A percentile compares a stretch with the other conserved stretches of the same genome.
Conservation (phyloP, 345 rosid species). For the Pistacia vera region DNA sequence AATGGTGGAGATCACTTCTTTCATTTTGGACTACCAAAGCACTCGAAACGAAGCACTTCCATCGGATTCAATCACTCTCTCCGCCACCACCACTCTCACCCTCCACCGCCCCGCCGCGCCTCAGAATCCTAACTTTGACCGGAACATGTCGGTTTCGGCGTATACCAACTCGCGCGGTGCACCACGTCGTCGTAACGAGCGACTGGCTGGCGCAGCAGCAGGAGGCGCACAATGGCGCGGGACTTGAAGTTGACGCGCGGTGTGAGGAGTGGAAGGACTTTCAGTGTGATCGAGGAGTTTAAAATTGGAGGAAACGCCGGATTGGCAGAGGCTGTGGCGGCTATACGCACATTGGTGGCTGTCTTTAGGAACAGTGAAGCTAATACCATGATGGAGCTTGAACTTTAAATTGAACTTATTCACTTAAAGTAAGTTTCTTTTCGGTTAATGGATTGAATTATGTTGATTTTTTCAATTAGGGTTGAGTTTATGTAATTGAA, state of each 20-base stretch:
- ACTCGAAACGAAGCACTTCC: slow-evolving; percentile 31
- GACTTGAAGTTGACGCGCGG: neutral
- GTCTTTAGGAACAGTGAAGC: slow-evolving; percentile 81
- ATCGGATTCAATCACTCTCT: slow-evolving; percentile 39
- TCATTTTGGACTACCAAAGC: slow-evolving; percentile 58
- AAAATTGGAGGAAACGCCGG: slow-evolving; percentile 92
- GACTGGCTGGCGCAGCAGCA: slow-evolving; percentile 94
- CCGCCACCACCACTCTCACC: slow-evolving; percentile 42
- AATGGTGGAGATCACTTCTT: slow-evolving; percentile 88
- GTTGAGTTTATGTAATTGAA: too few relatives aligned
- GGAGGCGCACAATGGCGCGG: slow-evolving; percentile 14
- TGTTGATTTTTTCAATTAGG: neutral
- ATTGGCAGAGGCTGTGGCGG: slow-evolving; percentile 96
- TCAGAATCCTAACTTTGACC: slow-evolving; percentile 42
- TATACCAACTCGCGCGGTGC: slow-evolving; percentile 93
- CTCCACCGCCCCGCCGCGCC: neutral
- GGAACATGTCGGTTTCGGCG: slow-evolving; percentile 60
- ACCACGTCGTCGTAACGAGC: slow-evolving; percentile 79
- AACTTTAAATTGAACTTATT: slow-evolving; percentile 91
- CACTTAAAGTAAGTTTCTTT: slow-evolving; percentile 60
- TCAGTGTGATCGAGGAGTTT: slow-evolving; percentile 81
- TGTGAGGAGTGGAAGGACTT: slow-evolving; percentile 36
- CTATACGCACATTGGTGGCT: slow-evolving; percentile 82
- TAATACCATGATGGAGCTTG: slow-evolving; percentile 98
- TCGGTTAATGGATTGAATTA: neutral